Evolutionary conservation across 1,139 yeast species (phyloP).

Genomic region (Suhomyces maxii): DNA sequence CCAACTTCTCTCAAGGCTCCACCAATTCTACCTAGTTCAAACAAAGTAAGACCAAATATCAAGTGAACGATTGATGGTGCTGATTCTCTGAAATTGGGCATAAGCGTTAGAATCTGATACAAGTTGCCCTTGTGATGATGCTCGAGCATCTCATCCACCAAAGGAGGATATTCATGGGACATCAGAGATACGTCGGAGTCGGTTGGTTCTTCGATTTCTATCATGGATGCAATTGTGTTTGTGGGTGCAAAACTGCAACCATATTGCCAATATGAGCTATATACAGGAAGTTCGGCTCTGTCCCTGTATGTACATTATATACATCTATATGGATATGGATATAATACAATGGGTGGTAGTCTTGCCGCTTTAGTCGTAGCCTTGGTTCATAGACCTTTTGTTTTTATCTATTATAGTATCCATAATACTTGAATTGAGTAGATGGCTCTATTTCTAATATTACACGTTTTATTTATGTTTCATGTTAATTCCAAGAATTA

Average conservation of each 20-base stretch:
- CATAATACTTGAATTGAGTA: no score
- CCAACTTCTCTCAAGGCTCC: conserved; percentile 30
- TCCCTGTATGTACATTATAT: neutral
- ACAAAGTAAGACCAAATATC: conserved; percentile 23
- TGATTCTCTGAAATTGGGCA: conserved; percentile 11
- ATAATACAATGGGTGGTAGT: no score
- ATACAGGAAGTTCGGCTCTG: neutral
- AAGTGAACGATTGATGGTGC: conserved; percentile 13
- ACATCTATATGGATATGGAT: no score
- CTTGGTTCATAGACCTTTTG: no score
- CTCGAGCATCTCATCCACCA: neutral
- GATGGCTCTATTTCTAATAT: no score
- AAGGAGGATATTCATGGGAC: neutral
- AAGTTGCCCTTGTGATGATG: conserved; percentile 14
- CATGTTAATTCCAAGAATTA: no score
- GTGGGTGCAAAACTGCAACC: conserved; percentile 3
- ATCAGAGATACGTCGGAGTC: neutral
- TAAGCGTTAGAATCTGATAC: conserved; percentile 16
- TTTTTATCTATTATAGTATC: no score
- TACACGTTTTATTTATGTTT: neutral
- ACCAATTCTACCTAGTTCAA: conserved; percentile 25
- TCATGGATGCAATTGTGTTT: conserved; percentile 1
- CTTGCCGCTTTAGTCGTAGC: no score
- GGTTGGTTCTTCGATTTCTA: neutral
- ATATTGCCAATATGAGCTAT: neutral